Conservation (phyloP, 495 filamentous ascomycete genomes). For the Cryomyces minteri region DNA sequence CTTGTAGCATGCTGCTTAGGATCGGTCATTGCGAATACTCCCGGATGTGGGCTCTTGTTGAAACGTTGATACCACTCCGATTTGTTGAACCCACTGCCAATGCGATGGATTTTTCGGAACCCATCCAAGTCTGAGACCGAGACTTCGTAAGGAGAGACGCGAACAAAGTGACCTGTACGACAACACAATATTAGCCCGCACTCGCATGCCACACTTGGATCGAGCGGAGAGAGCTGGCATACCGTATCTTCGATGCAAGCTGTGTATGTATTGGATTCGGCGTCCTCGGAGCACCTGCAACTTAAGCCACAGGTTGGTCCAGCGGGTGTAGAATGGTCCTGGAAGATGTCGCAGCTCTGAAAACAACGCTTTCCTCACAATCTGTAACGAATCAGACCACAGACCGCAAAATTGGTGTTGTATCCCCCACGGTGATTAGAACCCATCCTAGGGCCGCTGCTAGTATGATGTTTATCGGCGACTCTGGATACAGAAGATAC, state of each 20-base stretch:
- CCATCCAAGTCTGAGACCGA: slow-evolving; percentile 21
- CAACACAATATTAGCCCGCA: neutral
- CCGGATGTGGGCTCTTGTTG: neutral
- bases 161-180: slow-evolving; percentile 16
- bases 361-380: neutral
- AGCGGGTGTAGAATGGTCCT: slow-evolving; percentile 7
- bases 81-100: slow-evolving; percentile 15
- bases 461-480: too few species aligned
- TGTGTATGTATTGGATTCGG: slow-evolving; percentile 6
- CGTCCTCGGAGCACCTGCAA: slow-evolving; percentile 2
- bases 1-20: slow-evolving; percentile 3
- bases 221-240: neutral
- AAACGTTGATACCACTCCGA: slow-evolving; percentile 3
- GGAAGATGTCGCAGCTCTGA: neutral
- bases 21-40: slow-evolving; percentile 5
- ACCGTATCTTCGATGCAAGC: slow-evolving; percentile 7
- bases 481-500: too few species aligned
- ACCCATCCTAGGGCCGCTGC: too few species aligned
- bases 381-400: neutral
- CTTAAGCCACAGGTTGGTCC: slow-evolving; percentile 8
- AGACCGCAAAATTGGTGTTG: too few species aligned
- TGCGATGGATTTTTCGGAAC: slow-evolving; percentile 23
- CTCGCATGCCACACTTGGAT: neutral
- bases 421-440: too few species aligned
- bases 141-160: slow-evolving; percentile 20